A percentile compares a stretch with the other conserved stretches of the same genome.
These are phyloP conservation scores for Raddia guianensis DNA, from an alignment of 176 grass and related monocot genomes.

Conservation along the genomic window DNA sequence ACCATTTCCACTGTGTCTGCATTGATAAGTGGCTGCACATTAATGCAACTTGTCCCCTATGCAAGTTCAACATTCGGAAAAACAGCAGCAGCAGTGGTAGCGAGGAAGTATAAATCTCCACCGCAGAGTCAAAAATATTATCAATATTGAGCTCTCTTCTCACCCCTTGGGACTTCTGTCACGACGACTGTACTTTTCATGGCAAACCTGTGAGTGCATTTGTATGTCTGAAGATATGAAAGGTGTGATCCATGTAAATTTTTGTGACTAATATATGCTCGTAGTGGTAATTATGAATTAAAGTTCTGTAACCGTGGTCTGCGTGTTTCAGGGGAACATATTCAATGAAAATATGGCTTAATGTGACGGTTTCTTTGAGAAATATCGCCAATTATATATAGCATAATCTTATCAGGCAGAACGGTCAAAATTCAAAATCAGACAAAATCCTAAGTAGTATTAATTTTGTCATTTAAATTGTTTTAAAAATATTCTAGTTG, in stretches of 20 bases:
- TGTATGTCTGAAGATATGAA: slow-evolving; percentile 1
- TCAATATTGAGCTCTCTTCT: neutral
- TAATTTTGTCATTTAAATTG: too few species aligned
- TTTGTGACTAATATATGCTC: neutral
- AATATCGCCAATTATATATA: too few species aligned
- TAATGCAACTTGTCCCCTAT: slow-evolving; percentile 75
- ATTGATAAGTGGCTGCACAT: slow-evolving; percentile 79
- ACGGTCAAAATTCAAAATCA: too few species aligned
- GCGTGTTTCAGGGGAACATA: neutral
- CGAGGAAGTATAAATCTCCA: slow-evolving; percentile 53
- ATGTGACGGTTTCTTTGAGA: too few species aligned
- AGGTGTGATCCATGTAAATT: slow-evolving; percentile 25
- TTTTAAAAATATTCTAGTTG: too few species aligned
- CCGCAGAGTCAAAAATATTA: slow-evolving; percentile 6
- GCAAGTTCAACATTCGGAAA: slow-evolving; percentile 81
- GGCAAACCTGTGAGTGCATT: neutral
- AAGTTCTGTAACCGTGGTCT: neutral
- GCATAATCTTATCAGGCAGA: too few species aligned
- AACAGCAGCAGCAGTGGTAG: slow-evolving; percentile 56
- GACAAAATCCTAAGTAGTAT: too few species aligned
- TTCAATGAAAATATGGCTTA: too few species aligned
- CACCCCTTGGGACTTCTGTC: neutral
- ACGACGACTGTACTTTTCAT: slow-evolving; percentile 18
- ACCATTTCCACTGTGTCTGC: slow-evolving; percentile 74
- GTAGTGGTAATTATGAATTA: slow-evolving; percentile 19